phyloP scores from a whole-genome alignment of 768 basidiomycete genomes.

The Pleurotus platypus region DNA sequence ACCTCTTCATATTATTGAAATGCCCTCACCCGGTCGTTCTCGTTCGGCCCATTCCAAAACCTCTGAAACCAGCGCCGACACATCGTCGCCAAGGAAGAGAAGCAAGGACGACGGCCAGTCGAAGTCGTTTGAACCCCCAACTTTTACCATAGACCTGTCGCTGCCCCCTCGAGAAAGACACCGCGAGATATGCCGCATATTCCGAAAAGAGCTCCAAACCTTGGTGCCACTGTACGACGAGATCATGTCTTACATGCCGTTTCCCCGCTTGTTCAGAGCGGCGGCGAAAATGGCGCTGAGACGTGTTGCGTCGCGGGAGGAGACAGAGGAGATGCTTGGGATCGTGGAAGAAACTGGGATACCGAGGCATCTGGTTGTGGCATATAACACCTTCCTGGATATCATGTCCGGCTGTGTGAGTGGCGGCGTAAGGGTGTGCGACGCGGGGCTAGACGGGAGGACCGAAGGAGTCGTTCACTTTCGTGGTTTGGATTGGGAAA shows the following conservation, averaged over 20 bases:
- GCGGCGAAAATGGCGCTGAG: slow-evolving; percentile 22
- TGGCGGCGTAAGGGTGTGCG: slow-evolving; percentile 25
- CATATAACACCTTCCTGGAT: slow-evolving; percentile 36
- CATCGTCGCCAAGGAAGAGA: not conserved
- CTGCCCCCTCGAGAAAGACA: slow-evolving; percentile 26
- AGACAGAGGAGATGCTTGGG: slow-evolving; percentile 29
- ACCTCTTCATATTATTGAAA: not conserved
- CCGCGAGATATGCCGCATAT: slow-evolving; percentile 27
- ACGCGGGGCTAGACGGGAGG: slow-evolving; percentile 13
- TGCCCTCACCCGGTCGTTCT: not conserved
- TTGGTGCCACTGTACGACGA: slow-evolving; percentile 25
- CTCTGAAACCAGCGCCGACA: not conserved
- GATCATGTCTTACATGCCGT: slow-evolving; percentile 22
- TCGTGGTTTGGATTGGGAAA: slow-evolving; percentile 34
- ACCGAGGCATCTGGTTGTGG: slow-evolving; percentile 28
- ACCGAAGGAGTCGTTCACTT: slow-evolving; percentile 29
- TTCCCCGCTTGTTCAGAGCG: slow-evolving; percentile 19
- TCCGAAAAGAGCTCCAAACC: slow-evolving; percentile 19
- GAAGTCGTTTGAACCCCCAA: slow-evolving; percentile 15
- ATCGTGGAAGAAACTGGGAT: slow-evolving; percentile 25
- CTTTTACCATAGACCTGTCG: slow-evolving; percentile 30
- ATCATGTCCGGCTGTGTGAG: slow-evolving; percentile 34
- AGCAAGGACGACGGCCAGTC: not conserved
- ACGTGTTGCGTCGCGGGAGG: slow-evolving; percentile 27
- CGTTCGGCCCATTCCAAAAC: not conserved